These are phyloP conservation scores for Rhynchospora tenuis DNA, from an alignment of 176 grass and related monocot species.

Conservation along the genomic window DNA sequence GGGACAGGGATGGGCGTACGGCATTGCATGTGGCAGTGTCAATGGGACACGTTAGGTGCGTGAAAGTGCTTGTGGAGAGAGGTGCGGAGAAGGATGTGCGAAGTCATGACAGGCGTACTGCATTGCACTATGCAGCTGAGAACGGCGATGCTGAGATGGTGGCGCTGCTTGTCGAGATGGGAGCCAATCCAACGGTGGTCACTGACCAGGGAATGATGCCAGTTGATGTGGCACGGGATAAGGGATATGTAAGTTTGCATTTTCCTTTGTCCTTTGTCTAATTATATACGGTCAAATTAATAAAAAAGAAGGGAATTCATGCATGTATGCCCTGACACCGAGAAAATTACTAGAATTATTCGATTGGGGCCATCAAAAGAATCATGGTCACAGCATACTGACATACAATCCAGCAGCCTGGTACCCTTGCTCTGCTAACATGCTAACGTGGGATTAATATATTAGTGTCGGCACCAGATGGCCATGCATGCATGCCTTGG, in stretches of 20 bases:
- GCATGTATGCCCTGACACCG: neutral
- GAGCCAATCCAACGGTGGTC: conserved; percentile 36
- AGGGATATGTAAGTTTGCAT: conserved; percentile 64
- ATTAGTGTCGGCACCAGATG: neutral
- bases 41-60: conserved; percentile 34
- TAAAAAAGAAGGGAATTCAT: neutral
- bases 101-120: conserved; percentile 52
- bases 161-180: conserved; percentile 60
- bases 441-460: neutral
- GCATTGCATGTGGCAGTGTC: conserved; percentile 35
- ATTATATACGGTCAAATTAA: neutral
- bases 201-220: conserved; percentile 48
- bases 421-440: neutral
- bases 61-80: conserved; percentile 31
- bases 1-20: conserved; percentile 33
- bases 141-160: conserved; percentile 47
- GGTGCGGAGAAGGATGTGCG: conserved; percentile 36
- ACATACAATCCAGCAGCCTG: neutral
- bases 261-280: neutral
- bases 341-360: neutral
- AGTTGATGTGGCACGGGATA: conserved; percentile 57
- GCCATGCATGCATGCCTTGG: neutral
- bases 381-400: neutral
- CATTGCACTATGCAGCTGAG: conserved; percentile 44
- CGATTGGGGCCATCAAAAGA: neutral